These are phyloP conservation scores for Syzygium jambos DNA, from an alignment of 345 rosid genomes.

Conservation along the genomic window DNA sequence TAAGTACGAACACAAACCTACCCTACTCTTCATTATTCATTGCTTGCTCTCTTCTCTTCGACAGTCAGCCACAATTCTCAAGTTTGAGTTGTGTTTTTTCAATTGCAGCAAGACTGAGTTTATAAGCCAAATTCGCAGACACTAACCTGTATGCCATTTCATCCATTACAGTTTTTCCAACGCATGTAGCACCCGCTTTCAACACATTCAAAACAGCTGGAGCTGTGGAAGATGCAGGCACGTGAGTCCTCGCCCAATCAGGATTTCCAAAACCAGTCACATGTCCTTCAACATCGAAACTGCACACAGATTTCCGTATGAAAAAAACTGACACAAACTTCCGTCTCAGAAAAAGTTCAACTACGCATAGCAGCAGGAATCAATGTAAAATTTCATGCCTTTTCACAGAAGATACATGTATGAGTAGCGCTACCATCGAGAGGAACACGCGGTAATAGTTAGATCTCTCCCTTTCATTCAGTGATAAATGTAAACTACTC, in stretches of 20 bases:
- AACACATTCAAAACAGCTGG: slow-evolving; percentile 58
- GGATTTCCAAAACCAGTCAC: slow-evolving; percentile 91
- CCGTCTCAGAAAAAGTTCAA: neutral
- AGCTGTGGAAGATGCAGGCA: slow-evolving; percentile 59
- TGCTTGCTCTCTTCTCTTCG: neutral
- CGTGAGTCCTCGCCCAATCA: slow-evolving; percentile 85
- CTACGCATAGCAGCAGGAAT: neutral
- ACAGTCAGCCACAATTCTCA: neutral
- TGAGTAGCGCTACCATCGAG: neutral
- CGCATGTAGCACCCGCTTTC: slow-evolving; percentile 57
- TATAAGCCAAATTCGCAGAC: neutral
- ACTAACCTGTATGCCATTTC: slow-evolving; percentile 91
- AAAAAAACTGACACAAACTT: neutral
- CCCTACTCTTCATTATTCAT: neutral
- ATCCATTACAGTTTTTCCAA: slow-evolving; percentile 79
- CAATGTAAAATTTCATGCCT: neutral
- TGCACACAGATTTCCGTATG: slow-evolving; percentile 6
- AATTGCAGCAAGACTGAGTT: neutral
- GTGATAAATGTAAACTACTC: neutral
- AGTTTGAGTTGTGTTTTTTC: neutral
- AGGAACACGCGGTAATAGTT: neutral
- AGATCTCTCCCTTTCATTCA: neutral
- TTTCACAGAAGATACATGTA: neutral
- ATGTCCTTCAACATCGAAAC: slow-evolving; percentile 76
- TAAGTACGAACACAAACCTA: neutral